Base-by-base conservation (phyloP, 495 filamentous ascomycete genomes). In the Daldinia grandis region DNA sequence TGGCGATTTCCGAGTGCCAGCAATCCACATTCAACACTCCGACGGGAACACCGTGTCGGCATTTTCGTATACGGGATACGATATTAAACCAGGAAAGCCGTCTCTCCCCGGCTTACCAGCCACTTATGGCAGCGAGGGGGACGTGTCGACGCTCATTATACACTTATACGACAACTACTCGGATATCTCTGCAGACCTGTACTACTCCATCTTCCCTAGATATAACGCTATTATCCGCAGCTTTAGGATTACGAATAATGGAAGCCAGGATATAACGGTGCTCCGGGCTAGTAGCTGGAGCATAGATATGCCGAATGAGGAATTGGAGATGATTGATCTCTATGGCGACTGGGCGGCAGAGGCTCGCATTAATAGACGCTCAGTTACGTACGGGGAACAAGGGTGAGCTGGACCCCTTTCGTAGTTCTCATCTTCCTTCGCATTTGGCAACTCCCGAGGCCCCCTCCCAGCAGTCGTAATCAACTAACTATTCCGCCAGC, bases 331-430 rank as follows among this genome's bases (percentile, higher is more conserved):
- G 79, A 77, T 87, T 61, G 81, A 80, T 44, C 78, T 87, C 15
- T 74, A 79, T 0, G 84, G 85, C 12, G 85, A 87, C 59, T 88
- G 86, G 85, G 81, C 85, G 1, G 72, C 81, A 44, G 86, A 88
- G 57, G 79, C 64, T 2, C 67, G 64, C 12, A 64, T 77, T 3
- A 77, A 77, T 42, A 59, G 82, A 8, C 79, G 82, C 8, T 70
- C 80, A 12, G 75, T 77, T n/a, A 68, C 63, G 6, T 62, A 55
- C 12, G 75, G 75, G 30, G 75, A 77, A 38, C 72, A 77, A 62
- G 76, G 72, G 76, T 74, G 53, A 49, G 73, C 25, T 33, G 12
- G 24, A 7, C 9, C 38, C 31, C 1, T 37, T 28, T 38, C 6
- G 35, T 37, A 0, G 21, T 25, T 58, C 28, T 2, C 2, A 25